Percentiles rank a stretch among this genome's conserved stretches.
phyloP scores from a whole-genome alignment of 106 monocot genomes.

The Acorus gramineus region DNA sequence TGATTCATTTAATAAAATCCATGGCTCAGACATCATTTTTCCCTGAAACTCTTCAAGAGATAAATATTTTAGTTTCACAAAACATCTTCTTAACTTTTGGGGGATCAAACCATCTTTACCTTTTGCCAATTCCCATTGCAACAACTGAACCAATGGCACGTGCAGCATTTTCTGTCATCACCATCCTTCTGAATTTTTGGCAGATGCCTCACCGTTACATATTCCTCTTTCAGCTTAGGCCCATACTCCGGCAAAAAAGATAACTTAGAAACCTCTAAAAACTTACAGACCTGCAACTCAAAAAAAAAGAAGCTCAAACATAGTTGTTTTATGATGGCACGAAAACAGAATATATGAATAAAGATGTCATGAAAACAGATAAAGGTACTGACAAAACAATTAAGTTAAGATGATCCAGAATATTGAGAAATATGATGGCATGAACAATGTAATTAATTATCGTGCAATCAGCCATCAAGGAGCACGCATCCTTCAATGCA shows the following conservation, averaged over 20 bases:
- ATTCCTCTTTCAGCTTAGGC: slow-evolving; percentile 94
- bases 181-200: slow-evolving; percentile 50
- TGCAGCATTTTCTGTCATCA: slow-evolving; percentile 40
- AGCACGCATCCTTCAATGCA: no score
- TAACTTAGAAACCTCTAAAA: slow-evolving; percentile 89
- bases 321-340: background rate
- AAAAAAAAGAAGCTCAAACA: background rate
- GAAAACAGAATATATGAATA: no score
- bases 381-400: no score
- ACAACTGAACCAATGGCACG: slow-evolving; percentile 56
- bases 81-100: background rate
- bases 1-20: no score
- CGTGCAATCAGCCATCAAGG: no score
- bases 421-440: no score
- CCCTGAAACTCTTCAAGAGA: no score
- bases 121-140: slow-evolving; percentile 90
- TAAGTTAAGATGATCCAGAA: no score
- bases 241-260: slow-evolving; percentile 95
- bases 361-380: no score
- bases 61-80: no score
- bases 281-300: slow-evolving; percentile 78
- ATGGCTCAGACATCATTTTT: no score
- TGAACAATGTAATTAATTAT: no score
- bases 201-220: slow-evolving; percentile 74
- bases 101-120: slow-evolving; percentile 26